Evolutionary conservation across 164 flowering plant species (phyloP), one percentile per base, ranked within the genome.

Genomic region (Berberis thunbergii): DNA sequence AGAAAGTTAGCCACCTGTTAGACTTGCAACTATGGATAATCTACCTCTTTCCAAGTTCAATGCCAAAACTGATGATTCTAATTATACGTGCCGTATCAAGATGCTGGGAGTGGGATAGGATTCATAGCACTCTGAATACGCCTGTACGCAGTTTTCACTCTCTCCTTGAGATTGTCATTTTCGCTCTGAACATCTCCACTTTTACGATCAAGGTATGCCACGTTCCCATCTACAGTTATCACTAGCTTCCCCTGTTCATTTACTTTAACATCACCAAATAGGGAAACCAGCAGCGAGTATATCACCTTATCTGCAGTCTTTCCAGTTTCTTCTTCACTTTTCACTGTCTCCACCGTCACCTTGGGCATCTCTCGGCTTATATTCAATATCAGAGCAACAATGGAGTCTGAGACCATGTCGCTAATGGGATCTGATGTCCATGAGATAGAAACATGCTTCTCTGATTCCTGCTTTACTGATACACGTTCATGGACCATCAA

Each of bases 371-470:
- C 99, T 45, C 91, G 60, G 70, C 76, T 83, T 54, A 83, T 85
- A 65, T 91, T 89, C 41, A 91, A 61, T 61, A 94, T 78, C 70
- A 91, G 66, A 62, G 97, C 96, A 50, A 94, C 86, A 64, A 91
- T 59, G 0, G 99, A 94, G 57, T 94, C 97, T 1, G 94, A 86
- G 3, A 94, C 96, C 99, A 94, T 94, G 69, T 94, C 99, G 61
- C 96, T 86, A 8, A 91, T 80, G 2, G 97, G 99, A 64, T 94
- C 94, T n/a, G 97, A 82, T 13, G 73, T 46, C 99, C 99, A 94
- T 63, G 81, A 89, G 63, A 94, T 57, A 1, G 97, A 91, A 6
- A 94, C 52, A 58, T 89, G 89, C 68, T 83, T 84, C 44, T 89
- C 93, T 1, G 96, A 79, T 45, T 94, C 99, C 67, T 86, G 95